Conservation (phyloP, 805 yeast species). For the Candida endomychidarum region DNA sequence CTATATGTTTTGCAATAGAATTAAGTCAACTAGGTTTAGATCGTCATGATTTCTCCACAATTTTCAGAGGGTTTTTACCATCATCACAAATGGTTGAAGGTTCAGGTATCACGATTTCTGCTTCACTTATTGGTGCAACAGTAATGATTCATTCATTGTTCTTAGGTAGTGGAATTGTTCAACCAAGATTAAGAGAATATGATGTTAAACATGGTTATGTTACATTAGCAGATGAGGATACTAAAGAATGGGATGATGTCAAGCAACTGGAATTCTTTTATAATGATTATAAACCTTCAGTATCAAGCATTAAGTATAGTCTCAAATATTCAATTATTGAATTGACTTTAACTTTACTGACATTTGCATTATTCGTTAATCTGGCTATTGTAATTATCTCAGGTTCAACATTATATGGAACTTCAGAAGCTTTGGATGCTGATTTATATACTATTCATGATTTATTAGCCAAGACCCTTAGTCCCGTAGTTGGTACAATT, state of each 20-base stretch:
- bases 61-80: slow-evolving; percentile 47
- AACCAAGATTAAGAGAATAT: slow-evolving; percentile 47
- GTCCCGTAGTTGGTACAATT: slow-evolving; percentile 77
- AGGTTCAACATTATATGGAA: slow-evolving; percentile 71
- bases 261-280: slow-evolving; percentile 25
- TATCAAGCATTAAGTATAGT: slow-evolving; percentile 70
- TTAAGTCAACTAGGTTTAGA: slow-evolving; percentile 35
- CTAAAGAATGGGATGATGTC: slow-evolving; percentile 9
- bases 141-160: slow-evolving; percentile 54
- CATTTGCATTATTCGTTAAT: slow-evolving; percentile 85
- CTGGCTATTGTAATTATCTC: slow-evolving; percentile 80
- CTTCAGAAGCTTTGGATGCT: slow-evolving; percentile 74
- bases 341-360: slow-evolving; percentile 64
- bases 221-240: slow-evolving; percentile 19
- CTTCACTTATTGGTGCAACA: slow-evolving; percentile 50
- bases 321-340: slow-evolving; percentile 73
- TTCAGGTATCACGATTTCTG: slow-evolving; percentile 46
- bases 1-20: slow-evolving; percentile 47
- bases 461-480: slow-evolving; percentile 57
- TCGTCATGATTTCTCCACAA: slow-evolving; percentile 24
- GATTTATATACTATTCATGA: slow-evolving; percentile 77
- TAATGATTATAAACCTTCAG: slow-evolving; percentile 62
- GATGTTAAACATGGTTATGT: slow-evolving; percentile 40
- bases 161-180: slow-evolving; percentile 50
- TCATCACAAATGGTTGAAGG: slow-evolving; percentile 42